phyloP scores from a whole-genome alignment of 345 rosid genomes.

The Turnera subulata region DNA sequence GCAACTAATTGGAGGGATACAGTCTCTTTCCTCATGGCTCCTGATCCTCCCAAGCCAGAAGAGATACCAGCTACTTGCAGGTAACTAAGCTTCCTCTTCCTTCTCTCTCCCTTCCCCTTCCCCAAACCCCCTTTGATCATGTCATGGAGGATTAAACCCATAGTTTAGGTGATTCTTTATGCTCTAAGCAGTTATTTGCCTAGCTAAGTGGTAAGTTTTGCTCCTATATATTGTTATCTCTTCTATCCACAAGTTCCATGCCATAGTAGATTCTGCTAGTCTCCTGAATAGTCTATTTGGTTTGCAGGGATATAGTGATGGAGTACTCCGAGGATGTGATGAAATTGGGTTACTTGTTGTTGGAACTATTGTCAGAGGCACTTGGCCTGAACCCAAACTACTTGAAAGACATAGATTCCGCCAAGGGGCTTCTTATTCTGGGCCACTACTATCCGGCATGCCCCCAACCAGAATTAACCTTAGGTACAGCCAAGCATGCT shows the following conservation, averaged over 20 bases:
- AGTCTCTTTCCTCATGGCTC: slow-evolving; percentile 25
- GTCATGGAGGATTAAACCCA: no score
- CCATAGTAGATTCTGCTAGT: no score
- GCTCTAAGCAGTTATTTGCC: no score
- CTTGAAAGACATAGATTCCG: slow-evolving; percentile 25
- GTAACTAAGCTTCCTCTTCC: no score
- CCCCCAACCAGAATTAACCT: slow-evolving; percentile 35
- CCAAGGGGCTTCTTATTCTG: slow-evolving; percentile 12
- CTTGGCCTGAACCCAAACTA: slow-evolving; percentile 25
- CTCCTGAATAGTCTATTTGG: no score
- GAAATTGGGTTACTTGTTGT: slow-evolving; percentile 9
- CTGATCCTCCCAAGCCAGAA: slow-evolving; percentile 27
- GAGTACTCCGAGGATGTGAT: slow-evolving; percentile 18
- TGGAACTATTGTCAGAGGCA: slow-evolving; percentile 36
- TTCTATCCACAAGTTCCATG: no score
- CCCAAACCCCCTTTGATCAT: no score
- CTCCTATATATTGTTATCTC: no score
- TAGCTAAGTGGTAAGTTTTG: no score
- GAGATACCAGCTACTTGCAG: slow-evolving; percentile 40
- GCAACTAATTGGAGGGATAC: slow-evolving; percentile 47
- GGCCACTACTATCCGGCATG: slow-evolving; percentile 46
- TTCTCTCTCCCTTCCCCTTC: no score
- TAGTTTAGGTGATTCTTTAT: no score
- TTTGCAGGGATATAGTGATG: slow-evolving; percentile 30
- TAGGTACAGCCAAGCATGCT: slow-evolving; percentile 30